Conservation (phyloP, 2,329 filamentous ascomycete genomes). For the Talaromyces piceae region DNA sequence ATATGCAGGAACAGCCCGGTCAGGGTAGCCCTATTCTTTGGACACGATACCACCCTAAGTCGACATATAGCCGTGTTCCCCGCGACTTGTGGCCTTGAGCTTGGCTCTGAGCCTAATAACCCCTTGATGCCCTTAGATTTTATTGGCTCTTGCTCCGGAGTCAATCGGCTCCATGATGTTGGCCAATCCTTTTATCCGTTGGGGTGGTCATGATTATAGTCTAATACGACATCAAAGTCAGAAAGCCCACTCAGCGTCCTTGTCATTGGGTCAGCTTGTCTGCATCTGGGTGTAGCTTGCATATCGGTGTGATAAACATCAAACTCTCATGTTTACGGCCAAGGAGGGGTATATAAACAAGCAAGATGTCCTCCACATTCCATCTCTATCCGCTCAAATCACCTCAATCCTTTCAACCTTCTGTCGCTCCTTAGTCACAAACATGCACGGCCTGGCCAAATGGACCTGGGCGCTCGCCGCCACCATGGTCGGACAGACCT, state of each 20-base stretch:
- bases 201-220: background rate
- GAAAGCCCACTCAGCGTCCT: background rate
- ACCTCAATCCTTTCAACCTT: background rate
- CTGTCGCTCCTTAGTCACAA: background rate
- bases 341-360: background rate
- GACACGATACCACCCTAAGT: background rate
- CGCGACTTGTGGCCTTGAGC: background rate
- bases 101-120: background rate
- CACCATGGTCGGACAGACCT: conserved; percentile 3
- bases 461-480: conserved; percentile 7
- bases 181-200: too few relatives aligned
- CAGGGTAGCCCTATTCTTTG: background rate
- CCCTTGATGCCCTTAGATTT: background rate
- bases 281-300: too few relatives aligned
- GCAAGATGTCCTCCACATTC: background rate
- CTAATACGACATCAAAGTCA: background rate
- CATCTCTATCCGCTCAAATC: background rate
- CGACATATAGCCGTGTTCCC: background rate
- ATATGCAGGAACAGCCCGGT: background rate
- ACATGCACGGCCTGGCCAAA: conserved; percentile 5
- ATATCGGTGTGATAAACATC: background rate
- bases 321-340: background rate
- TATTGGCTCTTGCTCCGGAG: background rate
- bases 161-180: too few relatives aligned
- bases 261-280: background rate